A percentile compares a stretch with the other conserved stretches of the same genome.
Evolutionary conservation across 106 monocot genomes (phyloP).

Genomic region (Dioscorea dumetorum): DNA sequence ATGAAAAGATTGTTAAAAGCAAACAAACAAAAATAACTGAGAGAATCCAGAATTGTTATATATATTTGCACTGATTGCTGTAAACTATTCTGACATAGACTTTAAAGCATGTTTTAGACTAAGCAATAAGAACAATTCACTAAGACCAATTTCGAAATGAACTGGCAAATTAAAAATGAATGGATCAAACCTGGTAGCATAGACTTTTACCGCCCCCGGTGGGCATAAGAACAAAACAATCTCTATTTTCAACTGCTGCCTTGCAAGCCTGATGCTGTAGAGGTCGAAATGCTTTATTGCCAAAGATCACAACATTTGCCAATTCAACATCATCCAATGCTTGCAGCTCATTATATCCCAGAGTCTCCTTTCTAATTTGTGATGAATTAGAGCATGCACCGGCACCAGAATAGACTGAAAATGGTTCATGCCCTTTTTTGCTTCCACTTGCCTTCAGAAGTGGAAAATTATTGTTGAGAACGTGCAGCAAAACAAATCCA

Average conservation of each 20-base stretch:
- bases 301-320: constrained; percentile 87
- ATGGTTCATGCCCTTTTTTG: constrained; percentile 8
- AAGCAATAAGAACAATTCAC: no score
- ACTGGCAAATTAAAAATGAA: no score
- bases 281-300: constrained; percentile 67
- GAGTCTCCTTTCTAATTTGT: constrained; percentile 14
- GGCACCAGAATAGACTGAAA: constrained; percentile 13
- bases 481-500: no score
- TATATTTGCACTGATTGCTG: no score
- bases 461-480: neutral
- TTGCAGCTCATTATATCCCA: constrained; percentile 54
- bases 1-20: no score
- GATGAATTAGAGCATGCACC: constrained; percentile 2
- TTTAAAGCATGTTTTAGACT: no score
- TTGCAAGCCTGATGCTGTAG: constrained; percentile 79
- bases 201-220: constrained; percentile 98
- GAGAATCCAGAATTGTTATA: no score
- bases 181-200: constrained; percentile 71
- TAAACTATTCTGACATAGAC: no score
- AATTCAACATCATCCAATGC: constrained; percentile 63
- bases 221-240: constrained; percentile 97
- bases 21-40: no score
- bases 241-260: constrained; percentile 64
- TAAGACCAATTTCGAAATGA: no score
- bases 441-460: constrained; percentile 20